Evolutionary conservation across 129 eudicot genomes (phyloP), one percentile per base, ranked within the genome.

Genomic region (Mikania micrantha): DNA sequence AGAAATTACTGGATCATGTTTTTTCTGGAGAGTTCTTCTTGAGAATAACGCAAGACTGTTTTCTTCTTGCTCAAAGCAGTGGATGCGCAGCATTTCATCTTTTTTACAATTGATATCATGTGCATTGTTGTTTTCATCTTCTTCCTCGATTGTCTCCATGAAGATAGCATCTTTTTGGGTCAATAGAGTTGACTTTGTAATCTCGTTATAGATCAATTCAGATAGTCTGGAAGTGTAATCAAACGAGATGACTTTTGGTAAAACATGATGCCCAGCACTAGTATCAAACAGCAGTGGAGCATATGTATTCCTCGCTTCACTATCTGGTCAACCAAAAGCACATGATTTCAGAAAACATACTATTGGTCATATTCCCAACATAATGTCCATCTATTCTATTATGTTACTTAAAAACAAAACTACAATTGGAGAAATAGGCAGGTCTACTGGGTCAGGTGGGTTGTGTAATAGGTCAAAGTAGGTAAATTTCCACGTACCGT

Each of bases 181-280:
- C 70, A 80, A 72, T 40, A 42, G 29, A 49, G 81, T 76, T 49
- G 99, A 79, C 69, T 83, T 88, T 13, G 83, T 53, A 36, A 94
- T 79, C 85, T 89, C 90, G 31, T 70, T 74, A 60, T 84, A 94
- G 67, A 94, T 80, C 61, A 73, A 67, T 76, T 87, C 95, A 48
- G 97, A 79, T 27, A 90, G 83, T 49, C 66, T 74, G 36, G 99
- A 87, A 72, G 93, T 60, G 65, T 62, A 70, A 66, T 75, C 83
- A 77, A 71, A 81, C 41, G 83, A 81, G 40, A 90, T 75, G 59
- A 87, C 34, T 72, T 80, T 90, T 54, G 95, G 95, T 72, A 89
- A 63, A 68, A 78, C 70, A 58, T 58, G 77, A 73, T 94, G 95
- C 16, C 81, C 84, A 53, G 95, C 95, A 59, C 81, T 79, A 71